Percentiles rank a stretch among this genome's conserved stretches.
phyloP scores from a whole-genome alignment of 106 monocot genomes.

The Allium fistulosum region DNA sequence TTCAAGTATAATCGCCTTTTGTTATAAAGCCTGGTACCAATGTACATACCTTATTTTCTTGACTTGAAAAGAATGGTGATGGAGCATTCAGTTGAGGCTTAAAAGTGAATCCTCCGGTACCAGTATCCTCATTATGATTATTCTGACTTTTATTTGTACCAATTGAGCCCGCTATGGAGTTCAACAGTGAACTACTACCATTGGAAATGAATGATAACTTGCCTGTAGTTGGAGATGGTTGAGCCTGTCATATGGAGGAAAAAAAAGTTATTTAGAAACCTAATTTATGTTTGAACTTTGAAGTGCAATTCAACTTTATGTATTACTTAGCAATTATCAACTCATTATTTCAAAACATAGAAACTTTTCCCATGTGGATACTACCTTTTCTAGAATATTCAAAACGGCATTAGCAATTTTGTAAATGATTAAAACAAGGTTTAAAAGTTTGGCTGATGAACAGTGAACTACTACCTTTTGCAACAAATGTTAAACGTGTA shows the following conservation, averaged over 20 bases:
- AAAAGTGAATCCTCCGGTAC: conserved; percentile 33
- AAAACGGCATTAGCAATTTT: too few species aligned
- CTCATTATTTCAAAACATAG: too few species aligned
- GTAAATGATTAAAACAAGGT: too few species aligned
- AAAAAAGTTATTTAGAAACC: neutral
- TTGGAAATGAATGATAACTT: conserved; percentile 23
- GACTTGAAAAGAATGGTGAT: conserved; percentile 18
- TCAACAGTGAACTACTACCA: conserved; percentile 3
- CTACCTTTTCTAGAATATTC: too few species aligned
- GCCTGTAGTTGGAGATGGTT: conserved; percentile 58
- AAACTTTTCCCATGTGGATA: too few species aligned
- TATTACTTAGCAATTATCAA: too few species aligned
- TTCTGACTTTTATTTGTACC: conserved; percentile 20
- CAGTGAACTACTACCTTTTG: too few species aligned
- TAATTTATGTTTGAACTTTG: too few species aligned
- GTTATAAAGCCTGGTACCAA: too few species aligned
- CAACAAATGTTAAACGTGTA: neutral
- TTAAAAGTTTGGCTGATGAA: too few species aligned
- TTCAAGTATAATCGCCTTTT: too few species aligned
- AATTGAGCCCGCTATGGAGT: neutral
- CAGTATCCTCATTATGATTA: conserved; percentile 18
- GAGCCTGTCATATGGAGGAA: conserved; percentile 22
- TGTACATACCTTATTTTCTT: conserved; percentile 29
- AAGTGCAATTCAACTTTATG: too few species aligned
- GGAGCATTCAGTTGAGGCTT: conserved; percentile 28